phyloP scores from a whole-genome alignment of 306 rosid genomes.

The cucumber (Cucumis sativus) region Cucumber_9930_V3 NC_026656.2:5551001-5551500 shows the following conservation, averaged over 20 bases:
- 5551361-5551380: neutral
- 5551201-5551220: neutral
- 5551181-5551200: neutral
- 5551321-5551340: neutral
- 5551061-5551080: neutral
- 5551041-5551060: neutral
- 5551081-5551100: neutral
- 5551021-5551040: neutral
- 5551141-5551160: neutral
- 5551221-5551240: neutral
- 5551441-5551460: neutral
- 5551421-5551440: neutral
- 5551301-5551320: neutral
- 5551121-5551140: neutral
- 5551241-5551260: neutral
- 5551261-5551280: neutral
- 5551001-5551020: neutral
- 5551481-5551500: neutral
- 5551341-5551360: neutral
- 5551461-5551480: neutral
- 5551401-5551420: neutral
- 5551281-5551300: neutral
- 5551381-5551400: neutral
- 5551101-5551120: neutral
- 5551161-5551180: neutral